Conservation (phyloP, 495 filamentous ascomycete genomes). For the Penicillium waksmanii region DNA sequence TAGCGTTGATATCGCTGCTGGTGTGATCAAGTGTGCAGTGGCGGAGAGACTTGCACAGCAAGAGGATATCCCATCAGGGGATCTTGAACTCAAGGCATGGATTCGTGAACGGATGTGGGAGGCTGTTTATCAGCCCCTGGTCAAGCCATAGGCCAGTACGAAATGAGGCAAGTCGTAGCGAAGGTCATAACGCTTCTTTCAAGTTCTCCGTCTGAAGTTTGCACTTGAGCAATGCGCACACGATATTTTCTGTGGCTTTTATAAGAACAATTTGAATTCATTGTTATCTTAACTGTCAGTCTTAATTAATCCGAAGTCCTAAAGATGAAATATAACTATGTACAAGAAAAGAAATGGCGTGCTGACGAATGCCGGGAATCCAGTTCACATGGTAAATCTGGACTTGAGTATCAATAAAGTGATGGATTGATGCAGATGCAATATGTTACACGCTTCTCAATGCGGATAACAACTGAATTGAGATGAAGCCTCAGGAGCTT, state of each 20-base stretch:
- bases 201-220: not conserved
- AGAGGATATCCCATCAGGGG: slow-evolving; percentile 46
- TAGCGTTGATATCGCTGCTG: slow-evolving; percentile 75
- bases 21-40: slow-evolving; percentile 74
- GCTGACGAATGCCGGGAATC: slow-evolving; percentile 1
- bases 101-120: slow-evolving; percentile 92
- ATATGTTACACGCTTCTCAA: slow-evolving; percentile 25
- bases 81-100: slow-evolving; percentile 73
- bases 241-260: not conserved
- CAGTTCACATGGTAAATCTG: not conserved
- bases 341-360: slow-evolving; percentile 9
- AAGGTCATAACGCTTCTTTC: no score
- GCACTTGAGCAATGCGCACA: not conserved
- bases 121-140: slow-evolving; percentile 68
- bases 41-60: slow-evolving; percentile 66
- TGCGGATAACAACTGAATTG: not conserved
- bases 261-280: not conserved
- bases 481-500: no score
- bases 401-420: not conserved
- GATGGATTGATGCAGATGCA: slow-evolving; percentile 13
- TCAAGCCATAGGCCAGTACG: not conserved
- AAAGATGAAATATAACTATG: slow-evolving; percentile 11
- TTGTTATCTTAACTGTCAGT: slow-evolving; percentile 6
- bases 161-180: no score
- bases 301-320: slow-evolving; percentile 11